Evolutionary conservation across 2,329 filamentous ascomycete genomes (phyloP).

Genomic region (Microdochium paspali): DNA sequence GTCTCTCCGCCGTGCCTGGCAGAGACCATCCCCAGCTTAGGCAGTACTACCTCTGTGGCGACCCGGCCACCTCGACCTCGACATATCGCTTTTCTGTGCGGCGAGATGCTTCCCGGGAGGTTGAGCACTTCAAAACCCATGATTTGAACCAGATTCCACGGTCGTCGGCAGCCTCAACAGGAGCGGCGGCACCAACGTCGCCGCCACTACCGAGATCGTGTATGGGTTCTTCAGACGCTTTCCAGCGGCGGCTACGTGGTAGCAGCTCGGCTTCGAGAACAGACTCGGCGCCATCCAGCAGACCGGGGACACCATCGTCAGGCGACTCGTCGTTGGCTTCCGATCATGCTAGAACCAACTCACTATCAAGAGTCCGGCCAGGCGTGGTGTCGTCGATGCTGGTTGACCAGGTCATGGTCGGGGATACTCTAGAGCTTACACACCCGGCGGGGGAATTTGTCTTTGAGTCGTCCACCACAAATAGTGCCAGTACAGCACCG

Average conservation of each 20-base stretch:
- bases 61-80: slow-evolving; percentile 14
- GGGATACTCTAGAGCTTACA: slow-evolving; percentile 44
- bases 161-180: background rate
- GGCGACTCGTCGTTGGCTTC: background rate
- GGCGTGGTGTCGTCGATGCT: slow-evolving; percentile 37
- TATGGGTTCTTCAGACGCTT: too few species aligned
- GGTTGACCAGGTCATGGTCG: slow-evolving; percentile 35
- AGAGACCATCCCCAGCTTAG: slow-evolving; percentile 57
- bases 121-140: background rate
- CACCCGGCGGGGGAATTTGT: slow-evolving; percentile 53
- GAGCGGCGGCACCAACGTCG: background rate
- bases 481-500: slow-evolving; percentile 23
- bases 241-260: background rate
- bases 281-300: background rate
- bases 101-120: slow-evolving; percentile 8
- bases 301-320: background rate
- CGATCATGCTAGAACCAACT: background rate
- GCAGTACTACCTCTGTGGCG: slow-evolving; percentile 67
- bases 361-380: background rate
- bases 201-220: background rate
- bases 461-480: slow-evolving; percentile 34
- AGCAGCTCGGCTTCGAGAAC: background rate
- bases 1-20: slow-evolving; percentile 46
- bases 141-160: background rate
- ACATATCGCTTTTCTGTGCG: slow-evolving; percentile 67